Base-by-base conservation (phyloP, 495 filamentous ascomycete species). In the Lichina pygmaea region DNA sequence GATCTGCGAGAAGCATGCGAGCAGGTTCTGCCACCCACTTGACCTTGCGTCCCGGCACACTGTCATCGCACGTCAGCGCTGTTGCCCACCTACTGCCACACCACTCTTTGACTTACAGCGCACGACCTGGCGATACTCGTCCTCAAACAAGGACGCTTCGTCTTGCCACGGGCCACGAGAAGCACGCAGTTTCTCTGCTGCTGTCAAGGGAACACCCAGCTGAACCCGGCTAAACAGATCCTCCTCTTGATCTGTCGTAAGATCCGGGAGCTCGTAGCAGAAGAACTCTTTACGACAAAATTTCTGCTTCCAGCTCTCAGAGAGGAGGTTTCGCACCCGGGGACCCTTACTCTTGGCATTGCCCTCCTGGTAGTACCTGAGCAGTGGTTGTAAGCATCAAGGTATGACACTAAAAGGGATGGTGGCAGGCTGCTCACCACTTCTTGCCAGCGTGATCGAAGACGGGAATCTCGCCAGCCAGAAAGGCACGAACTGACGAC, bases 131-230 rank as follows among this genome's bases (percentile, higher is more conserved):
- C 45, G 32, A 44, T 63, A 68, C 44, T 62, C 54, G 8, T 59
- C 51, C 45, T 66, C 63, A 46, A 60, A 59, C 13, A 58, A 47
- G 43, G 53, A 53, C 0, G 59, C 55, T 37, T 64, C 61, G 0
- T 48, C 53, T 32, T 67, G 66, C 66, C 66, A 68, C 9, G 50
- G 47, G 0, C 66, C 65, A 0, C 55, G 61, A 30, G 56, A 58
- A 13, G 66, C 66, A 37, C 56, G 55, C 47, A 68, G 60, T 52
- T 67, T 67, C 45, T 68, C 66, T 6, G 65, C 66, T n/a, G 57
- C 54, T 1, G 57, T 62, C 15, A 68, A 56, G 36, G 57, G 55
- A 6, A 68, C 50, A 7, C 66, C 66, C 37, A 60, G 52, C 45
- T 68, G 66, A 0, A 68, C 66, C 1, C 65, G 49, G 5, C 60